phyloP scores from a whole-genome alignment of 1,284 basidiomycete genomes.

The Trichosporon ovoides region DNA sequence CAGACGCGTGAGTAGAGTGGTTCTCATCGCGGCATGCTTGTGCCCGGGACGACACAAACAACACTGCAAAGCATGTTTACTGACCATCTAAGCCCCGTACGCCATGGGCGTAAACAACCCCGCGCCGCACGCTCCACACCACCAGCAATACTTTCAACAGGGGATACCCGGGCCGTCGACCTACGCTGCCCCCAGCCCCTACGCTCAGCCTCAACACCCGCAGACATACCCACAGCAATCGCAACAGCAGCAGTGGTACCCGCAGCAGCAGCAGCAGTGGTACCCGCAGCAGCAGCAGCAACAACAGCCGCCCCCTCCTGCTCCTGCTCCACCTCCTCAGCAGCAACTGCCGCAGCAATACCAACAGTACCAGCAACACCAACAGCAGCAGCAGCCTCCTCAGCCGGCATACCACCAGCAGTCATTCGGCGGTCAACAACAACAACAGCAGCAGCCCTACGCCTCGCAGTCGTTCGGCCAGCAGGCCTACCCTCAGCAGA shows the following conservation, averaged over 20 bases:
- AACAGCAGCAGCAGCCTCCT: not conserved
- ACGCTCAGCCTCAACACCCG: not conserved
- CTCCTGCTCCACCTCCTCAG: not conserved
- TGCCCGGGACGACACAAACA: not conserved
- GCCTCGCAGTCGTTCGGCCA: conserved; percentile 2
- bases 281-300: not conserved
- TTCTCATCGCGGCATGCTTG: not conserved
- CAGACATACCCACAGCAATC: not conserved
- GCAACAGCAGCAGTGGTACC: not conserved
- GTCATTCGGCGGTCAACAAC: not conserved
- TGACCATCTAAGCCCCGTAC: not conserved
- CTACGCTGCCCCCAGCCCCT: not conserved
- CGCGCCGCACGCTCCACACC: not conserved
- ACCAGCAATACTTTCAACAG: not conserved
- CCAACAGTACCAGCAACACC: not conserved
- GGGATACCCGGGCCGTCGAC: not conserved
- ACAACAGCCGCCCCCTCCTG: not conserved
- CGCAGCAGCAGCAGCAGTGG: not conserved
- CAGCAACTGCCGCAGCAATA: not conserved
- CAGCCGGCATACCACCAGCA: not conserved
- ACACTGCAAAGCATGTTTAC: too few relatives aligned
- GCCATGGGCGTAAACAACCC: not conserved
- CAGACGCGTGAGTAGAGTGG: conserved; percentile 4
- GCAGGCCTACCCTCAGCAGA: conserved; percentile 1
- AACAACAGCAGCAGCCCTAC: not conserved